Evolutionary conservation across 176 grass and related monocot species (phyloP).

Genomic region (Rhynchospora breviuscula): DNA sequence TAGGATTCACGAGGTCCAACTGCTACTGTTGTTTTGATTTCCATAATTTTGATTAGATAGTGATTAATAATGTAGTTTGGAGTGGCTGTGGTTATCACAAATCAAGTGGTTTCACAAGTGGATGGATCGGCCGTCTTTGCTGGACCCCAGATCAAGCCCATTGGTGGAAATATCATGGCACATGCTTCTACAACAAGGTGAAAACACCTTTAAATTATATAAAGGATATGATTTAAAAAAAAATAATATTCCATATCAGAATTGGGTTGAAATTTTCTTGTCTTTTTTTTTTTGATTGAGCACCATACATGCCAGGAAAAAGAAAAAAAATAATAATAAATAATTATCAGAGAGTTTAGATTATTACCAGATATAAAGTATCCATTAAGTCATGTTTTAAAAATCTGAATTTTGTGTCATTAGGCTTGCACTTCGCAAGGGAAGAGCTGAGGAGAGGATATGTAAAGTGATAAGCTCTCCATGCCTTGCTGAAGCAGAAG

Average conservation of each 20-base stretch:
- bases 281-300: not conserved
- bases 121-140: conserved; percentile 95
- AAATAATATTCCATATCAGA: not conserved
- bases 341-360: not conserved
- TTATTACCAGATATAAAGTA: not conserved
- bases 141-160: conserved; percentile 83
- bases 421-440: conserved; percentile 88
- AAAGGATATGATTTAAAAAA: not conserved
- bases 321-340: not conserved
- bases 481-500: conserved; percentile 75
- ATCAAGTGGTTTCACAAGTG: conserved; percentile 97
- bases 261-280: not conserved
- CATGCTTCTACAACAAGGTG: conserved; percentile 92
- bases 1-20: not conserved
- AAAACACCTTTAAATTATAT: not conserved
- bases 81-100: conserved; percentile 91
- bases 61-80: conserved; percentile 58
- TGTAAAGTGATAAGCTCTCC: conserved; percentile 91
- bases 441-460: conserved; percentile 77
- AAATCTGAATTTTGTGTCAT: conserved; percentile 8
- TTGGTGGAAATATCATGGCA: conserved; percentile 93
- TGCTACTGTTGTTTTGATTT: not conserved
- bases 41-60: not conserved
- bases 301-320: not conserved
- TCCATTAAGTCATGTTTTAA: not conserved